Conservation (phyloP, 2,329 filamentous ascomycete genomes). For the Epicoccum nigrum region DNA sequence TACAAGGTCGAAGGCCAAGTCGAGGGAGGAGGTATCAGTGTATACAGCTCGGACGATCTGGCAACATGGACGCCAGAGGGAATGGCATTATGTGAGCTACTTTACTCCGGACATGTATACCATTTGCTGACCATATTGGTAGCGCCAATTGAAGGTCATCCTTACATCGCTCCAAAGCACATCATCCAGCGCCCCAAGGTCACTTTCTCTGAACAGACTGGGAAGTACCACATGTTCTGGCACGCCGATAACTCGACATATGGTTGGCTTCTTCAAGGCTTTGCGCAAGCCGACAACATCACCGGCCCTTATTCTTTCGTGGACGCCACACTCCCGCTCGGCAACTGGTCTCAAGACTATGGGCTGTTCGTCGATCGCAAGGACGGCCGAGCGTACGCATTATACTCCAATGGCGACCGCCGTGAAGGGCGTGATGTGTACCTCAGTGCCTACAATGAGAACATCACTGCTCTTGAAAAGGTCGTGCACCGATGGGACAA, state of each 20-base stretch:
- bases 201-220: slow-evolving; percentile 60
- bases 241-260: slow-evolving; percentile 66
- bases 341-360: slow-evolving; percentile 69
- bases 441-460: slow-evolving; percentile 60
- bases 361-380: slow-evolving; percentile 67
- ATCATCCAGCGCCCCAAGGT: slow-evolving; percentile 70
- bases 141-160: slow-evolving; percentile 60
- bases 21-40: slow-evolving; percentile 66
- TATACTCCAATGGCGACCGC: slow-evolving; percentile 66
- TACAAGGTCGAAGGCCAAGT: slow-evolving; percentile 64
- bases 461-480: slow-evolving; percentile 58
- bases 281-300: slow-evolving; percentile 60
- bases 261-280: slow-evolving; percentile 62
- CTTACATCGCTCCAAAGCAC: slow-evolving; percentile 60
- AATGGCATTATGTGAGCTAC: slow-evolving; percentile 57
- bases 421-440: slow-evolving; percentile 64
- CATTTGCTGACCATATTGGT: slow-evolving; percentile 17
- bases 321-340: slow-evolving; percentile 60
- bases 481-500: slow-evolving; percentile 64
- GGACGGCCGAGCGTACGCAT: slow-evolving; percentile 60
- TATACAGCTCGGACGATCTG: slow-evolving; percentile 64
- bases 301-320: slow-evolving; percentile 62
- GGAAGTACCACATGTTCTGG: slow-evolving; percentile 68
- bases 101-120: too few species aligned
- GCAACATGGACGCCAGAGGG: slow-evolving; percentile 66